phyloP scores from a whole-genome alignment of 495 filamentous ascomycete species.

The Polyplosphaeria fusca region DNA sequence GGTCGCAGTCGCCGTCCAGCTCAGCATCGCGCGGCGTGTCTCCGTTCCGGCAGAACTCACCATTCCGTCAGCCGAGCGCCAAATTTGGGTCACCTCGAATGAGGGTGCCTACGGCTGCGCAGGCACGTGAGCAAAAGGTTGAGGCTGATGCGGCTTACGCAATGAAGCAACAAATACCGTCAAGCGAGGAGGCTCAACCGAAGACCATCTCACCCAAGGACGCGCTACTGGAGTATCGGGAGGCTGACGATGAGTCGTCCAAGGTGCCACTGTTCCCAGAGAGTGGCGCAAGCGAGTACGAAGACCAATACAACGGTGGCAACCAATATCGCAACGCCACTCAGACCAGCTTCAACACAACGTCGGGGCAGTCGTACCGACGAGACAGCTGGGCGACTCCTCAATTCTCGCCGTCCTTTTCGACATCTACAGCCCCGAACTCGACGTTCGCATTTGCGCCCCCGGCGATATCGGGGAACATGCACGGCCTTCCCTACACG shows the following conservation, averaged over 20 bases:
- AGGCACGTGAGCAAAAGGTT: conserved; percentile 57
- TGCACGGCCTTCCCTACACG: conserved; percentile 28
- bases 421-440: conserved; percentile 34
- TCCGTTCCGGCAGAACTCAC: conserved; percentile 77
- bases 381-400: conserved; percentile 39
- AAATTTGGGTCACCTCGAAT: conserved; percentile 40
- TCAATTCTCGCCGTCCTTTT: conserved; percentile 43
- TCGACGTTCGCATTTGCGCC: conserved; percentile 44
- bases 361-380: conserved; percentile 40
- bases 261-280: conserved; percentile 68
- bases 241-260: conserved; percentile 65
- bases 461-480: conserved; percentile 41
- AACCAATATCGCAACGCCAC: conserved; percentile 33
- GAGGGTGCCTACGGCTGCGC: conserved; percentile 56
- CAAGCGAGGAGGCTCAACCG: conserved; percentile 56
- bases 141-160: conserved; percentile 54
- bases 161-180: conserved; percentile 34
- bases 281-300: conserved; percentile 45
- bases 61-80: conserved; percentile 52
- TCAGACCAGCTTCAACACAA: conserved; percentile 39
- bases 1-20: conserved; percentile 54
- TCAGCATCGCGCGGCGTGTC: conserved; percentile 66
- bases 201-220: conserved; percentile 97
- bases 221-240: conserved; percentile 78
- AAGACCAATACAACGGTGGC: conserved; percentile 40